Evolutionary conservation across 176 grass and related monocot species (phyloP).

Genomic region (Aegilops umbellulata): DNA sequence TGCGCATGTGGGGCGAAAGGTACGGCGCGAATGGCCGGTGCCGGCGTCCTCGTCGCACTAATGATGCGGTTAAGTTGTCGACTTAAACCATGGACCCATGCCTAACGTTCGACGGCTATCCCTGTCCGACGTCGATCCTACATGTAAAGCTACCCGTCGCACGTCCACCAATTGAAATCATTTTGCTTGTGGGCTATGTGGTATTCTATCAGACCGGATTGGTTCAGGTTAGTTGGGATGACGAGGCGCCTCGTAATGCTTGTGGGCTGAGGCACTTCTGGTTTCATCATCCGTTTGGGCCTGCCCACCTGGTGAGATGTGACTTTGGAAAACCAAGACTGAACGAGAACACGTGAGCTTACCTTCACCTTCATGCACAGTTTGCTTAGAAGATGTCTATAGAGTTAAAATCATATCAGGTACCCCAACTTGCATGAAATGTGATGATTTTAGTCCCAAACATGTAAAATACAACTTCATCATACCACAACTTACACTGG

Average conservation of each 20-base stretch:
- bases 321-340: no score
- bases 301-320: no score
- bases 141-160: conserved; percentile 39
- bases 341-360: no score
- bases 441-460: no score
- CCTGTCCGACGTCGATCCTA: conserved; percentile 21
- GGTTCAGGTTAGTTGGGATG: background rate
- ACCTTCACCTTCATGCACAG: no score
- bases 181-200: background rate
- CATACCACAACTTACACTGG: no score
- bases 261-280: background rate
- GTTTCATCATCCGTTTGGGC: no score
- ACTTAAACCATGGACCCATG: background rate
- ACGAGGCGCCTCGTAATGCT: background rate
- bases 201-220: background rate
- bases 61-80: conserved; percentile 20
- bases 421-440: no score
- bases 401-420: no score
- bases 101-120: conserved; percentile 32
- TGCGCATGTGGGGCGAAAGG: background rate
- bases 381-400: no score
- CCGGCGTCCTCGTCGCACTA: background rate
- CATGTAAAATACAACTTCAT: no score
- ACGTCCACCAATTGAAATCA: background rate
- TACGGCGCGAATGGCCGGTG: background rate